Evolutionary conservation across 805 yeast species (phyloP).

Genomic region (Pichia rugopelliculosa): DNA sequence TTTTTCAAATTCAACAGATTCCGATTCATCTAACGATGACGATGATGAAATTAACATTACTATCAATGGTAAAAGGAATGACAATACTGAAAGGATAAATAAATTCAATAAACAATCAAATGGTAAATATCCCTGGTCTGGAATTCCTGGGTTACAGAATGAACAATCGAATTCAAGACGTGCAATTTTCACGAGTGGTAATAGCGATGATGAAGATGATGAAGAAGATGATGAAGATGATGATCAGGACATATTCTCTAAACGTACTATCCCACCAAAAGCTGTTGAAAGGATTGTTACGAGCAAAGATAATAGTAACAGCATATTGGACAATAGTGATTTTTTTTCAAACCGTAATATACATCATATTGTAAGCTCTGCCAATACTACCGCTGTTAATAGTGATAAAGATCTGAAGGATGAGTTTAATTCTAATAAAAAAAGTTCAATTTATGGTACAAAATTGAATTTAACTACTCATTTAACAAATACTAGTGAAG

Average conservation of each 20-base stretch:
- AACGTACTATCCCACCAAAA: not conserved
- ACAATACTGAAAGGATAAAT: constrained; percentile 1
- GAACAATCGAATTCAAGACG: not conserved
- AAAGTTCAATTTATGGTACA: constrained; percentile 13
- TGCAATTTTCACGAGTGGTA: constrained; percentile 5
- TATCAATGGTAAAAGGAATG: not conserved
- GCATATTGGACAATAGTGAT: not conserved
- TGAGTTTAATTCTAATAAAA: no score
- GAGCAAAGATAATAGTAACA: not conserved
- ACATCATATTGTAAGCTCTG: not conserved
- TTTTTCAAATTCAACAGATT: not conserved
- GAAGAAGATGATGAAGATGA: not conserved
- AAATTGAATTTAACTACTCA: constrained; percentile 5
- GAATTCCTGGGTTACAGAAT: not conserved
- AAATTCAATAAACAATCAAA: constrained; percentile 6
- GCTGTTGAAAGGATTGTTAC: not conserved
- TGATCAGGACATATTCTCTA: not conserved
- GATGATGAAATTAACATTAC: not conserved
- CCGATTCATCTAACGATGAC: constrained; percentile 2
- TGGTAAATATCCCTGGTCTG: not conserved
- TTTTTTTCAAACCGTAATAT: not conserved
- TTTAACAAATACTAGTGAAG: not conserved
- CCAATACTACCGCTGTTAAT: not conserved
- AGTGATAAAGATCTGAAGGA: not conserved
- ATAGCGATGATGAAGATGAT: constrained; percentile 1